Evolutionary conservation across 208 protist genomes (phyloP), one percentile per base, ranked within the genome.

Genomic region (Acanthamoeba lenticulata): DNA sequence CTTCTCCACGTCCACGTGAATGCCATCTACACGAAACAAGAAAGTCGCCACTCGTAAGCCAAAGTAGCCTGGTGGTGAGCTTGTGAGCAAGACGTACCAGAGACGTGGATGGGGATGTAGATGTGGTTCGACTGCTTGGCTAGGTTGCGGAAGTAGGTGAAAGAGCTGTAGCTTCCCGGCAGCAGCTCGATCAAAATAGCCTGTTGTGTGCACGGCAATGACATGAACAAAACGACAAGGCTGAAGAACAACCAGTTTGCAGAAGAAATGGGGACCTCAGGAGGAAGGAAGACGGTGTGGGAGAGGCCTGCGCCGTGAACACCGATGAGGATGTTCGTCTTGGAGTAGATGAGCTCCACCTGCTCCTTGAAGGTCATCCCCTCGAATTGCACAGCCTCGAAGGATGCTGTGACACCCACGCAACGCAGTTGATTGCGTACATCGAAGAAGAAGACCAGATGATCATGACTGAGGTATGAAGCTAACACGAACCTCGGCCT

Each of bases 291-390:
- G 40, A 92, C 7, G 1, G 44, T 36, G 60, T 92, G 86, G 32
- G 86, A 57, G 86, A 92, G 86, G 17, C 86, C 86, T 21, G 86
- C 86, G 42, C 86, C 86, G 42, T 92, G 86, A 1, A 77, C 60
- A n/a, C 86, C 86, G 36, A 65, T 77, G 40, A 92, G 62, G 13
- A 92, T 77, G 60, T 92, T 69, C 9, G 86, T 77, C 47, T 36
- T 65, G 34, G 52, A 21, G 60, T 69, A 57, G 21, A 92, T 92
- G 1, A 38, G 38, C n/a, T 74, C 57, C 11, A 92, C 47, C 42
- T 92, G 86, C 86, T 92, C 57, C 38, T 74, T 65, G 60, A 77
- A 92, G 24, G 86, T 92, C 47, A 77, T 52, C 1, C 15, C 21
- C 17, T 57, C 60, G 11, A 92, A 40, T 19, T 57, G 74, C 11